Percentiles rank a stretch among this genome's conserved stretches.
These are phyloP conservation scores for Leccinum arenicola DNA, from an alignment of 768 basidiomycete species.

Conservation along the genomic window DNA sequence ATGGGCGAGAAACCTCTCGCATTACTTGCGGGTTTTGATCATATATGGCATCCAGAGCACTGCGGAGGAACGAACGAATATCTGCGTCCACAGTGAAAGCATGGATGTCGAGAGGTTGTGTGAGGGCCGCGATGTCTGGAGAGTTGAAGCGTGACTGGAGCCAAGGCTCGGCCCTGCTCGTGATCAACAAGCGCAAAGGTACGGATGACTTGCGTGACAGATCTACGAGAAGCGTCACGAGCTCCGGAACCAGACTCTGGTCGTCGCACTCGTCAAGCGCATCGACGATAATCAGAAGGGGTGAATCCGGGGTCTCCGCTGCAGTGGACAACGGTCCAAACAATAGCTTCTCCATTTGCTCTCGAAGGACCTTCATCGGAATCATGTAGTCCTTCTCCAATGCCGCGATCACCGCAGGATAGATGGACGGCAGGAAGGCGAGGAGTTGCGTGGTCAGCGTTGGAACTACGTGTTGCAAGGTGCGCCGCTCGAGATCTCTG, in stretches of 20 bases:
- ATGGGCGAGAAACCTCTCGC: no score
- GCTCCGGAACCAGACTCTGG: conserved; percentile 18
- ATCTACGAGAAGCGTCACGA: conserved; percentile 21
- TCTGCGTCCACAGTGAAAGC: conserved; percentile 21
- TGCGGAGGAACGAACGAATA: conserved; percentile 20
- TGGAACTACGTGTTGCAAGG: conserved; percentile 22
- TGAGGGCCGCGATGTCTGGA: conserved; percentile 11
- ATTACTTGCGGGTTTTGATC: no score
- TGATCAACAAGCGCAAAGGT: conserved; percentile 25
- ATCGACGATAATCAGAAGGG: conserved; percentile 20
- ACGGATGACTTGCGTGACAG: conserved; percentile 5
- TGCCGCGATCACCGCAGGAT: conserved; percentile 20
- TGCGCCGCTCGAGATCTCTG: conserved; percentile 23
- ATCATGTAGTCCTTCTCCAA: conserved; percentile 27
- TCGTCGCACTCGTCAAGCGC: conserved; percentile 26
- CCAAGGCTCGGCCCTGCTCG: conserved; percentile 18
- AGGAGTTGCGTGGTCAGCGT: conserved; percentile 34
- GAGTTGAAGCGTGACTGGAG: conserved; percentile 18
- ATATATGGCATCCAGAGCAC: conserved; percentile 13
- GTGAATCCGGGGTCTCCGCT: background rate
- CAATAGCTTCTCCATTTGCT: conserved; percentile 29
- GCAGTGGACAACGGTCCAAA: conserved; percentile 17
- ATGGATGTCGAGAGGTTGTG: conserved; percentile 16
- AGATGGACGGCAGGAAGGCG: conserved; percentile 17
- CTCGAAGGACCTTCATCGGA: conserved; percentile 27